These are phyloP conservation scores for Artemisia argyi DNA, from an alignment of 129 eudicot species.

Conservation along the genomic window DNA sequence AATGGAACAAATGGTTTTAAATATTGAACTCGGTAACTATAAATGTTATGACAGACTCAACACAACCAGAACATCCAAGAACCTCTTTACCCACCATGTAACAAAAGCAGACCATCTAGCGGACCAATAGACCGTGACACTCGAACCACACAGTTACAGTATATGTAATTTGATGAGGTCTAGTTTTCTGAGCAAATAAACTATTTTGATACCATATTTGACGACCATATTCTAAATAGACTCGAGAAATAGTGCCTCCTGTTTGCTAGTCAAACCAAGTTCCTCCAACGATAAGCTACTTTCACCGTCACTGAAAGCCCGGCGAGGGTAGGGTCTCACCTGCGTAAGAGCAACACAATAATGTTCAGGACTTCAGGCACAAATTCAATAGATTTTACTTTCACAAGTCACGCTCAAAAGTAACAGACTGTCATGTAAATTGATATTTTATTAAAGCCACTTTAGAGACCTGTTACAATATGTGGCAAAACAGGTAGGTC, in stretches of 20 bases:
- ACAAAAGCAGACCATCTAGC: conserved; percentile 9
- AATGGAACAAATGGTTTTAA: not conserved
- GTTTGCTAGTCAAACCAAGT: conserved; percentile 77
- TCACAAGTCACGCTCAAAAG: too few species aligned
- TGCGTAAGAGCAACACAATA: conserved; percentile 27
- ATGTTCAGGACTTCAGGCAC: conserved; percentile 6
- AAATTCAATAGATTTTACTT: not conserved
- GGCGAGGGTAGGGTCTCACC: conserved; percentile 84
- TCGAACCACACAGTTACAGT: conserved; percentile 14
- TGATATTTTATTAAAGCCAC: too few species aligned
- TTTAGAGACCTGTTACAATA: too few species aligned
- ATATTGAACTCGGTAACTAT: conserved; percentile 23
- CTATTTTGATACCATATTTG: conserved; percentile 16
- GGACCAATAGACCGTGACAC: conserved; percentile 18
- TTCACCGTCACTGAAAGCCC: conserved; percentile 66
- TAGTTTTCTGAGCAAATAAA: conserved; percentile 24
- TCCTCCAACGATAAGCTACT: conserved; percentile 51
- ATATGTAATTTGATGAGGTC: conserved; percentile 30
- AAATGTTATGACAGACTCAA: conserved; percentile 22
- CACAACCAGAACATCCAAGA: conserved; percentile 5
- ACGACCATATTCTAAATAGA: conserved; percentile 36
- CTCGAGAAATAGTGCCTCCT: conserved; percentile 87
- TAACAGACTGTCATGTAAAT: too few species aligned
- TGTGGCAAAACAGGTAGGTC: too few species aligned
- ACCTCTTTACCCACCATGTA: conserved; percentile 21